Percentiles rank a stretch among this genome's conserved stretches.
These are phyloP conservation scores for Fusarium decemcellulare DNA, from an alignment of 2,329 filamentous ascomycete species.

Conservation along the genomic window DNA sequence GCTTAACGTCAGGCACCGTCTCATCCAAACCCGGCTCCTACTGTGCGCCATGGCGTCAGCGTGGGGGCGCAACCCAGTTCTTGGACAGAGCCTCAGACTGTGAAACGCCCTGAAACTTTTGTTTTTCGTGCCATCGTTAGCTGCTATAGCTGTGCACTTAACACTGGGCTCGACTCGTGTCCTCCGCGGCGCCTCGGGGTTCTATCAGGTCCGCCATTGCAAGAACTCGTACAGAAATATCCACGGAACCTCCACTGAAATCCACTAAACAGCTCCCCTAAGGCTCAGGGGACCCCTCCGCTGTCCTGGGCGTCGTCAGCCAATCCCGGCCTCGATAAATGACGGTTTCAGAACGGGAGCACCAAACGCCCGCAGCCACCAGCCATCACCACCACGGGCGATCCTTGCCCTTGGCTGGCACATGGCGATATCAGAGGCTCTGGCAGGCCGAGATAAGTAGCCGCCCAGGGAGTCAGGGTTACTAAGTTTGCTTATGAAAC, in stretches of 20 bases:
- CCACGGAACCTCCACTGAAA: not conserved
- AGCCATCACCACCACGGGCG: conserved; percentile 21
- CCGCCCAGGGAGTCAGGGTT: not conserved
- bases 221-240: not conserved
- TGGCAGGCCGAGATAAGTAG: conserved; percentile 19
- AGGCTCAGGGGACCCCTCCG: not conserved
- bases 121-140: too few species aligned
- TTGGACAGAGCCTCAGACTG: conserved; percentile 31
- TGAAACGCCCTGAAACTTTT: conserved; percentile 26
- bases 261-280: too few species aligned
- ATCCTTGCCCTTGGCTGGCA: conserved; percentile 11
- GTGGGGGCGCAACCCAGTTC: conserved; percentile 29
- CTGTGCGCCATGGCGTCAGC: conserved; percentile 24
- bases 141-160: not conserved
- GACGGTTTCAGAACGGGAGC: conserved; percentile 33
- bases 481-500: conserved; percentile 26
- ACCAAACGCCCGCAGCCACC: conserved; percentile 41
- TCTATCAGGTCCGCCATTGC: not conserved
- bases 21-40: conserved; percentile 19
- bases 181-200: not conserved
- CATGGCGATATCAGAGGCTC: conserved; percentile 18
- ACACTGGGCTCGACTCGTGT: not conserved
- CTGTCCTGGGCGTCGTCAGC: conserved; percentile 13
- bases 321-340: conserved; percentile 35
- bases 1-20: conserved; percentile 38